A percentile compares a stretch with the other conserved stretches of the same genome.
Evolutionary conservation across 495 filamentous ascomycete genomes (phyloP).

Genomic region (Sordaria brevicollis): DNA sequence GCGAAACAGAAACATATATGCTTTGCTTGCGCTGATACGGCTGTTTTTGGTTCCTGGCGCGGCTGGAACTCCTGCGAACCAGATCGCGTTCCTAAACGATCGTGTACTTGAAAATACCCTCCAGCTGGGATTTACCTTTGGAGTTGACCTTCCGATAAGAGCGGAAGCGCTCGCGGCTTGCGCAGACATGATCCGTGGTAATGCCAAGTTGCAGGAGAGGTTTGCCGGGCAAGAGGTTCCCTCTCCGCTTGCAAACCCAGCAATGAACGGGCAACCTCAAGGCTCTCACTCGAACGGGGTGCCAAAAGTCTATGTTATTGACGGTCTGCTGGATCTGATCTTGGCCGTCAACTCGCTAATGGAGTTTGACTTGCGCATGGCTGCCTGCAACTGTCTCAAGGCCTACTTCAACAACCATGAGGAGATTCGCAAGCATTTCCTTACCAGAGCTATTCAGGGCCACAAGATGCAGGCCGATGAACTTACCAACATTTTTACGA

Average conservation of each 20-base stretch:
- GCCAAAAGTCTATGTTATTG: conserved; percentile 75
- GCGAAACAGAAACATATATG: conserved; percentile 86
- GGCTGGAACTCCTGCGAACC: conserved; percentile 70
- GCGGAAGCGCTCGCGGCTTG: conserved; percentile 78
- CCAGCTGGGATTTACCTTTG: conserved; percentile 71
- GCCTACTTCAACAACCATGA: conserved; percentile 79
- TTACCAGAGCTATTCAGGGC: conserved; percentile 80
- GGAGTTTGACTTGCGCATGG: conserved; percentile 69
- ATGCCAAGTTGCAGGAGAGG: conserved; percentile 65
- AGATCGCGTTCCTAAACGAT: conserved; percentile 65
- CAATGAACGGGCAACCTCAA: conserved; percentile 24
- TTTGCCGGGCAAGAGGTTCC: conserved; percentile 78
- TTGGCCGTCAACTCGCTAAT: conserved; percentile 55
- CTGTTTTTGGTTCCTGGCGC: conserved; percentile 77
- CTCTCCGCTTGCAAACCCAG: conserved; percentile 38
- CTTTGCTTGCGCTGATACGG: conserved; percentile 72
- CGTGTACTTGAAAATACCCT: conserved; percentile 75
- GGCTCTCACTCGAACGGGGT: conserved; percentile 34
- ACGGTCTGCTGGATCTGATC: conserved; percentile 80
- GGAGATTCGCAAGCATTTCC: conserved; percentile 72
- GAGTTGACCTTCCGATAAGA: conserved; percentile 64
- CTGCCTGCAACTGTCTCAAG: conserved; percentile 80
- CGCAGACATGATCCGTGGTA: conserved; percentile 80
- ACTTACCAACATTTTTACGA: conserved; percentile 83
- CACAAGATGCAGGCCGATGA: conserved; percentile 69